These are phyloP conservation scores for Talinum fruticosum DNA, from an alignment of 148 eudicot genomes.

Conservation along the genomic window DNA sequence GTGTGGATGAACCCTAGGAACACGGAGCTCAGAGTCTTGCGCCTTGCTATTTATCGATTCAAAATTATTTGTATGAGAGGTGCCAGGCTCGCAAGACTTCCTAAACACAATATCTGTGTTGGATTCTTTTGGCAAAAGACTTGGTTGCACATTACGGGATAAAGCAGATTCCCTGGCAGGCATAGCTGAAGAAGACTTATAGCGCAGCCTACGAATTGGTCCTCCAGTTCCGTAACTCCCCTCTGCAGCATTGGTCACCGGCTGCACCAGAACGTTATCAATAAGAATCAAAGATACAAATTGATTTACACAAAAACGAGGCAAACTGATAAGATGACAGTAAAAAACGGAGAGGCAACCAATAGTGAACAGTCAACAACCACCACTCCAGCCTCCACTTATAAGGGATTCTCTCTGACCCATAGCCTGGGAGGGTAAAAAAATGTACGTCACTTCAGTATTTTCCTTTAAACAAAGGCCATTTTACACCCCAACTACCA, in stretches of 20 bases:
- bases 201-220: slow-evolving; percentile 60
- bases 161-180: slow-evolving; percentile 47
- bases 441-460: background rate
- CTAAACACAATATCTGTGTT: slow-evolving; percentile 36
- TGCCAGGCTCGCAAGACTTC: slow-evolving; percentile 38
- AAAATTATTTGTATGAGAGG: slow-evolving; percentile 27
- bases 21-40: slow-evolving; percentile 30
- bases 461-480: background rate
- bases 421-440: background rate
- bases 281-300: background rate
- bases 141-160: slow-evolving; percentile 33
- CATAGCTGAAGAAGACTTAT: slow-evolving; percentile 51
- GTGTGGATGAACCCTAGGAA: slow-evolving; percentile 37
- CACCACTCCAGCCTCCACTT: background rate
- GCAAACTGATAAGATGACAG: background rate
- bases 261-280: slow-evolving; percentile 27
- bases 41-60: slow-evolving; percentile 21
- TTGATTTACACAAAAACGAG: background rate
- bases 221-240: slow-evolving; percentile 65
- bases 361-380: background rate
- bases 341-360: background rate
- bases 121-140: slow-evolving; percentile 32
- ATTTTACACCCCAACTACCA: background rate
- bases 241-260: slow-evolving; percentile 30
- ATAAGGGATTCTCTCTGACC: background rate